Evolutionary conservation across 2,329 filamentous ascomycete genomes (phyloP).

Genomic region (Pseudodiploospora longispora): DNA sequence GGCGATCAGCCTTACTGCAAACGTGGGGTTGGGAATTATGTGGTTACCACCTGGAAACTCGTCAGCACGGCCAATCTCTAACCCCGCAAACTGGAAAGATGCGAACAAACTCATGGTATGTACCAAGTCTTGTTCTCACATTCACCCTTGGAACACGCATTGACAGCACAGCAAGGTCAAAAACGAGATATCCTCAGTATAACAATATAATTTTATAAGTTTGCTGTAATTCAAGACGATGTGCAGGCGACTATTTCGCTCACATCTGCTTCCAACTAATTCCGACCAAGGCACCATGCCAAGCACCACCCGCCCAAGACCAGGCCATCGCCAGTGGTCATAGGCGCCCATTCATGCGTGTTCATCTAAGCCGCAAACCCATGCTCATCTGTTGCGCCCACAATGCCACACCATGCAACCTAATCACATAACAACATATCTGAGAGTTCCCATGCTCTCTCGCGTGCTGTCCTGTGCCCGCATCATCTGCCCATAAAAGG

Average conservation of each 20-base stretch:
- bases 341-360: constrained; percentile 12
- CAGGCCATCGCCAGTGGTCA: constrained; percentile 7
- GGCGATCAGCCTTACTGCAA: too few relatives aligned
- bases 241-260: constrained; percentile 1
- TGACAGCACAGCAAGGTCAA: too few relatives aligned
- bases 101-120: too few relatives aligned
- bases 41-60: too few relatives aligned
- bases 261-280: constrained; percentile 9
- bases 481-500: constrained; percentile 4
- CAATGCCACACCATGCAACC: constrained; percentile 18
- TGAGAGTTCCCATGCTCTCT: constrained; percentile 7
- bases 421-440: constrained; percentile 18
- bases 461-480: not conserved
- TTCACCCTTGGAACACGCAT: too few relatives aligned
- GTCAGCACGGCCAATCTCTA: too few relatives aligned
- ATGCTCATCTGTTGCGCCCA: constrained; percentile 8
- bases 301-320: constrained; percentile 7
- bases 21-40: too few relatives aligned
- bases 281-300: constrained; percentile 9
- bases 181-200: too few relatives aligned
- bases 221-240: constrained; percentile 1
- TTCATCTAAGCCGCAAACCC: constrained; percentile 13
- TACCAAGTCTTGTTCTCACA: too few relatives aligned
- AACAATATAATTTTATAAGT: too few relatives aligned
- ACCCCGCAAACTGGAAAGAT: too few relatives aligned